A percentile compares a stretch with the other conserved stretches of the same genome.
Evolutionary conservation across 257 asterid genomes (phyloP).

Genomic region (Pogostemon cablin): DNA sequence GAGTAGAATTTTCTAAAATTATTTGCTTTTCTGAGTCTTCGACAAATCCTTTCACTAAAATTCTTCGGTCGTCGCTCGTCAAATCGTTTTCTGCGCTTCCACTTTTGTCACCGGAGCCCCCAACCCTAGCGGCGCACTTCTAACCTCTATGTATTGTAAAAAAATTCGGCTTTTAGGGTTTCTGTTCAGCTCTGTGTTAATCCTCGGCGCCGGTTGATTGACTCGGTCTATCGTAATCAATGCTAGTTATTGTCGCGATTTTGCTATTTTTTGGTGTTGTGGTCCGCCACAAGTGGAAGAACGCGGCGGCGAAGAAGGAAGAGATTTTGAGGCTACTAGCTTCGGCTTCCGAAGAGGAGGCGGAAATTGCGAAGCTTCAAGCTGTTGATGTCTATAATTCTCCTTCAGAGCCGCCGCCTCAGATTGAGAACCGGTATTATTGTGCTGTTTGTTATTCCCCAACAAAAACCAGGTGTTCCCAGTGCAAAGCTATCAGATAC

Average conservation of each 20-base stretch:
- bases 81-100: constrained; percentile 4
- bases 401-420: constrained; percentile 31
- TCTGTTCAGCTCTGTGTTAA: constrained; percentile 39
- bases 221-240: constrained; percentile 19
- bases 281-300: constrained; percentile 49
- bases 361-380: constrained; percentile 40
- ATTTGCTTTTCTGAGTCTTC: neutral
- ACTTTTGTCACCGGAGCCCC: constrained; percentile 19
- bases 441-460: constrained; percentile 52
- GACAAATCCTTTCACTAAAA: constrained; percentile 19
- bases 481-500: constrained; percentile 55
- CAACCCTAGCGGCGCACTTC: constrained; percentile 14
- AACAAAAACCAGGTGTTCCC: constrained; percentile 47
- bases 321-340: constrained; percentile 49
- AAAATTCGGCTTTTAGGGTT: constrained; percentile 43
- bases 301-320: constrained; percentile 46
- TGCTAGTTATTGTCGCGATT: constrained; percentile 46
- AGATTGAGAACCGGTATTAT: constrained; percentile 32
- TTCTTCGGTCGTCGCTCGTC: constrained; percentile 37
- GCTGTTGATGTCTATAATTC: constrained; percentile 30
- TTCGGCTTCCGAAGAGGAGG: constrained; percentile 42
- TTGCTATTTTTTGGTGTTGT: constrained; percentile 40
- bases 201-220: constrained; percentile 48
- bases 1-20: neutral
- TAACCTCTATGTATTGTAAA: constrained; percentile 47